Conservation (phyloP, 257 asterid species). For the Rhazya stricta region DNA sequence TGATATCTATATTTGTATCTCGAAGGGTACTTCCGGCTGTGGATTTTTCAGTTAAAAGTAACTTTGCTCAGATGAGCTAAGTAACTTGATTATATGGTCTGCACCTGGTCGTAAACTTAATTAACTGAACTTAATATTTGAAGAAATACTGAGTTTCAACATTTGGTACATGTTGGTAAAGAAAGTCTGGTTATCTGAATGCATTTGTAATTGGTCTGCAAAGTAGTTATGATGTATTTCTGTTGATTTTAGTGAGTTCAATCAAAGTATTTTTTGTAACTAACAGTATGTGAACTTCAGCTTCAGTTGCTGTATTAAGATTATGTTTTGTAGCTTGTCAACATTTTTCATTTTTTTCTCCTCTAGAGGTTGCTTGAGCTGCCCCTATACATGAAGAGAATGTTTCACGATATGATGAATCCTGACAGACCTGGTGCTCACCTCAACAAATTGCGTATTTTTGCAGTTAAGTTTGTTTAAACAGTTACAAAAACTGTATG, state of each 20-base stretch:
- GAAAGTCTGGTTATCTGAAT: background rate
- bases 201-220: background rate
- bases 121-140: too few species aligned
- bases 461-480: constrained; percentile 60
- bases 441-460: constrained; percentile 47
- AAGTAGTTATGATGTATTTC: background rate
- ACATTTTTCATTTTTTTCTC: constrained; percentile 7
- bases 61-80: too few species aligned
- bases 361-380: constrained; percentile 49
- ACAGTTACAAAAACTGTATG: constrained; percentile 6
- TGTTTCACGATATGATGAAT: constrained; percentile 53
- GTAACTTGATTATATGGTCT: too few species aligned
- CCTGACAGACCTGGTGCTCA: constrained; percentile 62
- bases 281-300: background rate
- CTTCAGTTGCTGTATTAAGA: background rate
- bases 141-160: background rate
- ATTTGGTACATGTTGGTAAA: background rate
- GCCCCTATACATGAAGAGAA: constrained; percentile 55
- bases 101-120: too few species aligned
- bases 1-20: too few species aligned
- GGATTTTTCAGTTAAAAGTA: too few species aligned
- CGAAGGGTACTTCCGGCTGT: too few species aligned
- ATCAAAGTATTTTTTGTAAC: background rate
- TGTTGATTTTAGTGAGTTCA: background rate
- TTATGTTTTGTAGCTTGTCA: background rate